phyloP scores from a whole-genome alignment of 805 yeast genomes.

The Candida bentonensis region DNA sequence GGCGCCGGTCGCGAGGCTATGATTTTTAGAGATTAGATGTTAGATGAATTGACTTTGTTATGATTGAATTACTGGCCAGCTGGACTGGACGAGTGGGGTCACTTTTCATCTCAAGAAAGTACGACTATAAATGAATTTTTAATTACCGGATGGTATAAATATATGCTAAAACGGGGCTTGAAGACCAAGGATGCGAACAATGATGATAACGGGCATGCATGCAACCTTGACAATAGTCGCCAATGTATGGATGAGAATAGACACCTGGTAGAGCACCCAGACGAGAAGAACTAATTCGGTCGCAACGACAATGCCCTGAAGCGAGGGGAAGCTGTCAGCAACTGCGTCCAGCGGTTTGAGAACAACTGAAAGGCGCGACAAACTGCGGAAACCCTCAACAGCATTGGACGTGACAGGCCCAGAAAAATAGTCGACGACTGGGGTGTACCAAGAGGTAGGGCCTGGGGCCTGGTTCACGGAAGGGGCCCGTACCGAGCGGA shows the following conservation, averaged over 20 bases:
- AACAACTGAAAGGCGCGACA: conserved; percentile 13
- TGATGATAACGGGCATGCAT: conserved; percentile 17
- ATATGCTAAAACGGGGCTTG: background rate
- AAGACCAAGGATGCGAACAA: conserved; percentile 10
- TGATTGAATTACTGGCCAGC: background rate
- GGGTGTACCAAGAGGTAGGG: background rate
- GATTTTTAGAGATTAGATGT: conserved; percentile 39
- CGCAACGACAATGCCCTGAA: conserved; percentile 12
- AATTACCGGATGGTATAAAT: too few relatives aligned
- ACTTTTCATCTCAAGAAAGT: background rate
- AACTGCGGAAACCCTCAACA: conserved; percentile 9
- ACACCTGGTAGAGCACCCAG: conserved; percentile 18
- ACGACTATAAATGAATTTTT: background rate
- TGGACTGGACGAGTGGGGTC: background rate
- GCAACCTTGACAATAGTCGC: conserved; percentile 14
- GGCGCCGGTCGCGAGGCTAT: conserved; percentile 95
- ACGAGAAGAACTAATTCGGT: conserved; percentile 14
- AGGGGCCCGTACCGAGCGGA: background rate
- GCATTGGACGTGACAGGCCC: background rate
- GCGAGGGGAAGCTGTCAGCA: conserved; percentile 13
- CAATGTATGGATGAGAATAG: conserved; percentile 15
- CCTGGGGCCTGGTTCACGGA: background rate
- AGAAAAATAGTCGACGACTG: background rate
- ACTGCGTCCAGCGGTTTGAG: conserved; percentile 17
- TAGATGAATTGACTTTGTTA: background rate